A percentile compares a stretch with the other conserved stretches of the same genome.
Evolutionary conservation across 2,329 filamentous ascomycete genomes (phyloP).

Genomic region (Gnomoniopsis smithogilvyi): DNA sequence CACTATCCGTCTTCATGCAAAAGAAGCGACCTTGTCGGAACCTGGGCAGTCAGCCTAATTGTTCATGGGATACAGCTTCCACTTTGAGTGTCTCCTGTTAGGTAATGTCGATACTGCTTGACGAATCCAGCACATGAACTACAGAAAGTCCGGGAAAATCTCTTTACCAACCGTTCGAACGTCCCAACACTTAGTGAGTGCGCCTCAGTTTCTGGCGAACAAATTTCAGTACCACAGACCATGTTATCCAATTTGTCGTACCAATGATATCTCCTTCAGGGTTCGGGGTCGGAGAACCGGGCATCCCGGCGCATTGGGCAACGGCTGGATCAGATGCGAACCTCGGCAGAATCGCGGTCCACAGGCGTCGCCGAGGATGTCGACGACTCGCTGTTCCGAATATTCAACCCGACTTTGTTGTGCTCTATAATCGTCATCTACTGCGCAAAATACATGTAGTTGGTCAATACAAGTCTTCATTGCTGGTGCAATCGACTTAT

Average conservation of each 20-base stretch:
- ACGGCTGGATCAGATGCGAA: background rate
- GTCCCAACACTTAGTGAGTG: no score
- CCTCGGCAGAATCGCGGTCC: background rate
- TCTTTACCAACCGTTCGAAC: no score
- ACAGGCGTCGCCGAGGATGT: background rate
- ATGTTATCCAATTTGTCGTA: no score
- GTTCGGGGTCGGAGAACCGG: background rate
- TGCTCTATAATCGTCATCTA: background rate
- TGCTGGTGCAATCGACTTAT: no score
- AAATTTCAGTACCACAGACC: no score
- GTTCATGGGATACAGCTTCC: background rate
- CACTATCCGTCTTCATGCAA: no score
- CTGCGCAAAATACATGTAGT: no score
- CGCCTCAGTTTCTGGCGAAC: no score
- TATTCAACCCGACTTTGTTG: background rate
- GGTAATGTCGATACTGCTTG: conserved; percentile 3
- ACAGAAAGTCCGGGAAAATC: no score
- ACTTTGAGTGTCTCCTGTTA: background rate
- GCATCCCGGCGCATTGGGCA: background rate
- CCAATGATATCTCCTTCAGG: background rate
- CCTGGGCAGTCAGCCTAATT: background rate
- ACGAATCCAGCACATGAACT: no score
- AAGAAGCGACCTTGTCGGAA: background rate
- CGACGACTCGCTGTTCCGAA: background rate
- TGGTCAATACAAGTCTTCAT: background rate